Evolutionary conservation across 2,329 filamentous ascomycete species (phyloP).

Genomic region (Phialophora macrospora): DNA sequence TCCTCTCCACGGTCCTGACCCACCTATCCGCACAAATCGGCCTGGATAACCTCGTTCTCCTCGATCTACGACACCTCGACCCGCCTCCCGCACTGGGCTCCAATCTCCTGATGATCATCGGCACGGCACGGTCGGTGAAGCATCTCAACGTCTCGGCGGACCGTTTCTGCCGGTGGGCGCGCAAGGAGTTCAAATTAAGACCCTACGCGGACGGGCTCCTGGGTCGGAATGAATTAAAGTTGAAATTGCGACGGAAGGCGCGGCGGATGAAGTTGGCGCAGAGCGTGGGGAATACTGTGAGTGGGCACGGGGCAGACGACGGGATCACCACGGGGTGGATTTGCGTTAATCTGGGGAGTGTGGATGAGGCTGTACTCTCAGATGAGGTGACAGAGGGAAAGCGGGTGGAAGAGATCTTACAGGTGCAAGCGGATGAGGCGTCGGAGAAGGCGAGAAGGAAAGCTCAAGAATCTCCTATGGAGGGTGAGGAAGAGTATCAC

Average conservation of each 20-base stretch:
- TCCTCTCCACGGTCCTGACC: slow-evolving; percentile 74
- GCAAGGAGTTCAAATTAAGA: slow-evolving; percentile 70
- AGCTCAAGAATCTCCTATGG: slow-evolving; percentile 25
- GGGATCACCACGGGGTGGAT: slow-evolving; percentile 95
- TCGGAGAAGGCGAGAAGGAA: slow-evolving; percentile 17
- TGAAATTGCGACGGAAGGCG: slow-evolving; percentile 78
- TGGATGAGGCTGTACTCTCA: slow-evolving; percentile 47
- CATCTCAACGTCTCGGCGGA: slow-evolving; percentile 92
- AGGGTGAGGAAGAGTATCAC: slow-evolving; percentile 43
- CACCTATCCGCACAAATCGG: slow-evolving; percentile 84
- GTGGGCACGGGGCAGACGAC: slow-evolving; percentile 68
- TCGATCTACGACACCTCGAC: slow-evolving; percentile 83
- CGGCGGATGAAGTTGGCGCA: slow-evolving; percentile 82
- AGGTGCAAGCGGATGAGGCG: slow-evolving; percentile 1
- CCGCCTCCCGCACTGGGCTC: slow-evolving; percentile 85
- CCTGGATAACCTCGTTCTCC: slow-evolving; percentile 76
- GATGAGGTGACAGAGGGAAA: slow-evolving; percentile 1
- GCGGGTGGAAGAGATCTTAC: background rate
- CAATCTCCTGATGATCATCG: slow-evolving; percentile 90
- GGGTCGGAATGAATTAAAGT: slow-evolving; percentile 87
- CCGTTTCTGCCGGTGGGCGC: slow-evolving; percentile 83
- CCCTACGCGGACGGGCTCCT: slow-evolving; percentile 86
- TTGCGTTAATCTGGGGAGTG: slow-evolving; percentile 82
- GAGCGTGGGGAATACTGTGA: slow-evolving; percentile 65
- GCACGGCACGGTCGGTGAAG: slow-evolving; percentile 87